Evolutionary conservation across 2,329 filamentous ascomycete genomes (phyloP).

Genomic region (Thelonectria olida): DNA sequence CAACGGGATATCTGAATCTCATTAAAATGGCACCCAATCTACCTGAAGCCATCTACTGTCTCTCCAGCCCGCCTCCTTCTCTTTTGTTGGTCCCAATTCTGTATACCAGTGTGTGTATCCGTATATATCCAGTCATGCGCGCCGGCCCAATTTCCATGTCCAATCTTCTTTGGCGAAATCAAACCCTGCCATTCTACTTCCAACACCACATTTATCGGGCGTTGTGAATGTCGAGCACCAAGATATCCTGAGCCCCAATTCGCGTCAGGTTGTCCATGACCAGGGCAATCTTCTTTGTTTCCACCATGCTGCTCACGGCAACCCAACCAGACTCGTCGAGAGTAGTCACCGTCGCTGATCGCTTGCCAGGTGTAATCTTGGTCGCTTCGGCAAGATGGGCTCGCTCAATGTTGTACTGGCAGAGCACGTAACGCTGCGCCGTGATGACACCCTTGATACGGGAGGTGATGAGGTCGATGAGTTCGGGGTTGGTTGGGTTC

Average conservation of each 20-base stretch:
- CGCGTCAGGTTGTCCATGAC: conserved; percentile 86
- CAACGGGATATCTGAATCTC: conserved; percentile 32
- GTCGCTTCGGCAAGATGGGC: conserved; percentile 71
- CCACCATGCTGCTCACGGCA: conserved; percentile 93
- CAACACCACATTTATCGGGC: conserved; percentile 56
- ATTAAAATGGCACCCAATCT: conserved; percentile 31
- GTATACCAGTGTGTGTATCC: conserved; percentile 21
- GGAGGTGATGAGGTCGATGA: conserved; percentile 85
- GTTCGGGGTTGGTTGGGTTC: conserved; percentile 78
- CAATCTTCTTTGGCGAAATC: conserved; percentile 11
- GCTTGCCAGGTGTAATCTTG: conserved; percentile 89
- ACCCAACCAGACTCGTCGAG: conserved; percentile 93
- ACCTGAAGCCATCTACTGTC: conserved; percentile 25
- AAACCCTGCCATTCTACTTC: conserved; percentile 22
- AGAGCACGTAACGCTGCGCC: conserved; percentile 91
- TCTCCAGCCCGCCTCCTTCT: conserved; percentile 14
- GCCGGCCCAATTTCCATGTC: conserved; percentile 22
- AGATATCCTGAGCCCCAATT: conserved; percentile 83
- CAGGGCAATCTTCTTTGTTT: conserved; percentile 83
- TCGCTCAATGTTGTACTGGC: conserved; percentile 93
- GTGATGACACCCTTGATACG: conserved; percentile 95
- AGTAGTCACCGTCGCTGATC: conserved; percentile 89
- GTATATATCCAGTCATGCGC: conserved; percentile 28
- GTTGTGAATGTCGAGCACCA: conserved; percentile 89
- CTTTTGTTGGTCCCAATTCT: conserved; percentile 22